Evolutionary conservation across 2,329 filamentous ascomycete genomes (phyloP), one percentile per base, ranked within the genome.

Genomic region (Dothidotthia symphoricarpi): DNA sequence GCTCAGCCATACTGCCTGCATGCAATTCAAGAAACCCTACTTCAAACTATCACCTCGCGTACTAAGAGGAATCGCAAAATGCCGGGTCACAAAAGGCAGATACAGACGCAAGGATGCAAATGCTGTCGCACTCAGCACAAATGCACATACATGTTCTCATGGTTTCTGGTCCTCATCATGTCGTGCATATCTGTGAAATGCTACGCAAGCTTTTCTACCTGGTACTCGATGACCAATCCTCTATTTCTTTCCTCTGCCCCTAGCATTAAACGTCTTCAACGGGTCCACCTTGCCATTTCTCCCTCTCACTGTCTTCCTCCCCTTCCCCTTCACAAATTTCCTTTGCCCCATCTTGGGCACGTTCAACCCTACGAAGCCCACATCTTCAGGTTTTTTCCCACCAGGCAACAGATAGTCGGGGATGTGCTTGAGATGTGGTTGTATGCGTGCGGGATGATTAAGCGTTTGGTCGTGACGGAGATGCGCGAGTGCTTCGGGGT

Each of bases 391-490:
- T 24, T 85, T 83, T 65, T 81, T 85, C 80, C 89, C 61, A 68
- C 77, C 71, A 0, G 93, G 93, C 55, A 98, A 73, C 34, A 98
- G 71, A 63, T 98, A 98, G 31, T 96, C 90, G 0, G 93, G 93
- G 1, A 98, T 86, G 31, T 62, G 55, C 24, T 88, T 94, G 49
- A 98, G 73, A 72, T 98, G 93, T 6, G 86, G 79, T 68, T 97
- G 90, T 30, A 89, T 82, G 42, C 87, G 76, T 11, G 90, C 88
- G 16, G 89, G 83, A 43, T 89, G 80, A 31, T 63, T 64, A 39
- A 95, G 75, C 65, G 96, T 91, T 25, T 83, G 84, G 63, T 98
- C 93, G 63, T 98, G 93, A 16, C 91, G 81, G 51, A 97, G 74
- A 63, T 95, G 88, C 25, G 82, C 80, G 49, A 97, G 71, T 62